phyloP scores from a whole-genome alignment of 371 early-diverging fungal species.

The Basidiobolus meristosporus region DNA sequence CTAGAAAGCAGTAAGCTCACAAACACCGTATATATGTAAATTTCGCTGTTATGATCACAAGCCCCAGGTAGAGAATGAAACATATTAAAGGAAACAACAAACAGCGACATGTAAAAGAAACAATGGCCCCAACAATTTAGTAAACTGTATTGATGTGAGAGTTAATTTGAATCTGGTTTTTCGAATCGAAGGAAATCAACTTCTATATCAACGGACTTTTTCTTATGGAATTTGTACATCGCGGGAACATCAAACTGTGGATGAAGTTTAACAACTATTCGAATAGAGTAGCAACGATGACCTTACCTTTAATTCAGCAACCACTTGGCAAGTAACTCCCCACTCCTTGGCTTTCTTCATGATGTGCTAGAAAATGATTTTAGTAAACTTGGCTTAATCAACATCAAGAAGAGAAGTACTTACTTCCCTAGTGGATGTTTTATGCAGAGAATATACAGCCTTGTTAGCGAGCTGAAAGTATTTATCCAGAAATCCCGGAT shows the following conservation, averaged over 20 bases:
- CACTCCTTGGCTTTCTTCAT: slow-evolving; percentile 52
- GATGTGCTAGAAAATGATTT: slow-evolving; percentile 20
- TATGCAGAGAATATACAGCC: slow-evolving; percentile 68
- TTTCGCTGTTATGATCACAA: too few species aligned
- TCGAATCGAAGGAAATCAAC: slow-evolving; percentile 57
- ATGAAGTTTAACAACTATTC: neutral
- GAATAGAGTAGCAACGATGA: neutral
- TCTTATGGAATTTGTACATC: slow-evolving; percentile 75
- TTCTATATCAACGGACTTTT: slow-evolving; percentile 49
- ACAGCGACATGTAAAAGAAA: too few species aligned
- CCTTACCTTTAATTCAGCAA: slow-evolving; percentile 45
- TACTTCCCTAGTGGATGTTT: slow-evolving; percentile 58
- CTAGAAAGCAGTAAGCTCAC: too few species aligned
- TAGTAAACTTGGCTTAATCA: neutral
- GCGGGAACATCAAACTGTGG: slow-evolving; percentile 56
- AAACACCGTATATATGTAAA: too few species aligned
- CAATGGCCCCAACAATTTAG: too few species aligned
- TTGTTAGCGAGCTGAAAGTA: slow-evolving; percentile 12
- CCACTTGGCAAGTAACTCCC: slow-evolving; percentile 51
- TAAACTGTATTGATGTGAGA: too few species aligned
- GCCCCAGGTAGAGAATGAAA: too few species aligned
- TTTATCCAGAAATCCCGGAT: neutral
- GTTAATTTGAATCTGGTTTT: too few species aligned
- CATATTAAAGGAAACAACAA: too few species aligned
- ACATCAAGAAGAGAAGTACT: neutral